Evolutionary conservation across 2,329 filamentous ascomycete species (phyloP), one percentile per base, ranked within the genome.

Genomic region (Aspergillus sp.): DNA sequence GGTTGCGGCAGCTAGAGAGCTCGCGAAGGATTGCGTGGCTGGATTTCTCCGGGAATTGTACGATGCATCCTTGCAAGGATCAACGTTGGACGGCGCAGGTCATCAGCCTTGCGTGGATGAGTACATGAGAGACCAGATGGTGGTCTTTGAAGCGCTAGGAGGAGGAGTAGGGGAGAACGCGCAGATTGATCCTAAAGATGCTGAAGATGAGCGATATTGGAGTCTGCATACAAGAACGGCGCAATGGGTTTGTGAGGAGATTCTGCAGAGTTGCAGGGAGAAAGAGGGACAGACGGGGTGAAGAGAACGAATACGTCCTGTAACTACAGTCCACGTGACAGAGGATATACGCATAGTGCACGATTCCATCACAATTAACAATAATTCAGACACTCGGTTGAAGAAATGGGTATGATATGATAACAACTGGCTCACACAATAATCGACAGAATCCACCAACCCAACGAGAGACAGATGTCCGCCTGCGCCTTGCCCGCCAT

Each of bases 81-180:
- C 21, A 32, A 13, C 45, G 17, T 7, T 20, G 16, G 36, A 56
- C 29, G 10, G 21, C 23, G 9, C n/a, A 4, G 44, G 19, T 17
- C 58, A 23, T 38, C 54, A 47, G 48, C 76, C 78, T 0, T 80
- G 75, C 58, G 76, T 84, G 3, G 83, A 86, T 58, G 74, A 77
- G 61, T 73, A 76, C 55, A 75, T 83, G 76, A 70, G 79, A 41
- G 83, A 86, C 64, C 83, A 86, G 59, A 58, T 86, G 21, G 78
- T 84, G 1, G 73, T 86, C 0, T 86, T 83, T 52, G 81, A 85
- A 61, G 80, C 80, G 14, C 65, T 86, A 17, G 80, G 80, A 4
- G 58, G 68, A 64, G 25, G 25, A 40, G 46, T 20, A 4, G 21
- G 46, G 20, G 49, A 14, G 14, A 11, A 19, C 45, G 20, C 53